These are phyloP conservation scores for Candida gorgasii DNA, from an alignment of 805 yeast species.

Conservation along the genomic window DNA sequence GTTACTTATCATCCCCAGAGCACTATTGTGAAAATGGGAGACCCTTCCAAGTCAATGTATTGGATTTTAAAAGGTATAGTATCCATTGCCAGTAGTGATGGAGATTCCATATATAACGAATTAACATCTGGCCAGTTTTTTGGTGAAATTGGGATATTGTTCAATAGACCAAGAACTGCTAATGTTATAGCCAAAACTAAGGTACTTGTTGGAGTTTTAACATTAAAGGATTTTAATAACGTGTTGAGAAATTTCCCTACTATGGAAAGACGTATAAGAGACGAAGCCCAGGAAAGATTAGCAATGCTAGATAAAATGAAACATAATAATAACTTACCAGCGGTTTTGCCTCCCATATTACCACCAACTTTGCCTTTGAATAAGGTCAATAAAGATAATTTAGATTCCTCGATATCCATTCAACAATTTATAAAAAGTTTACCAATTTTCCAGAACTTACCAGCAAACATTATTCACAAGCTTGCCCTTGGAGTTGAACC, in stretches of 20 bases:
- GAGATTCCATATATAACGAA: slow-evolving; percentile 73
- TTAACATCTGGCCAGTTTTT: slow-evolving; percentile 68
- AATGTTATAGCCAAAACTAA: slow-evolving; percentile 70
- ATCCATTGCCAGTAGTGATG: slow-evolving; percentile 75
- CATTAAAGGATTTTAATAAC: slow-evolving; percentile 58
- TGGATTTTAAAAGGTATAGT: slow-evolving; percentile 79
- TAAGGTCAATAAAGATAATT: slow-evolving; percentile 24
- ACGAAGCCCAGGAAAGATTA: slow-evolving; percentile 77
- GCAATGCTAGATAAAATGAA: slow-evolving; percentile 66
- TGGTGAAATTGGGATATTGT: slow-evolving; percentile 78
- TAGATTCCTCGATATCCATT: slow-evolving; percentile 56
- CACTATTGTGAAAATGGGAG: slow-evolving; percentile 69
- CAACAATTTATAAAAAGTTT: slow-evolving; percentile 58
- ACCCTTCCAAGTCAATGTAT: slow-evolving; percentile 73
- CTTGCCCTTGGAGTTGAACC: slow-evolving; percentile 67
- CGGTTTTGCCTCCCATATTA: slow-evolving; percentile 17
- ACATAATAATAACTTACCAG: slow-evolving; percentile 28
- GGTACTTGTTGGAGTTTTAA: slow-evolving; percentile 67
- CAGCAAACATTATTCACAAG: slow-evolving; percentile 60
- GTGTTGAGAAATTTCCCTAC: slow-evolving; percentile 64
- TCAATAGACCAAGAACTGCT: slow-evolving; percentile 76
- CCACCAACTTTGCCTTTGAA: slow-evolving; percentile 1
- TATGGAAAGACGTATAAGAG: slow-evolving; percentile 67
- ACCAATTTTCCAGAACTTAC: slow-evolving; percentile 59
- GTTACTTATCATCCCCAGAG: slow-evolving; percentile 69